phyloP scores from a whole-genome alignment of 257 asterid genomes.

The Solanum pennellii region DNA sequence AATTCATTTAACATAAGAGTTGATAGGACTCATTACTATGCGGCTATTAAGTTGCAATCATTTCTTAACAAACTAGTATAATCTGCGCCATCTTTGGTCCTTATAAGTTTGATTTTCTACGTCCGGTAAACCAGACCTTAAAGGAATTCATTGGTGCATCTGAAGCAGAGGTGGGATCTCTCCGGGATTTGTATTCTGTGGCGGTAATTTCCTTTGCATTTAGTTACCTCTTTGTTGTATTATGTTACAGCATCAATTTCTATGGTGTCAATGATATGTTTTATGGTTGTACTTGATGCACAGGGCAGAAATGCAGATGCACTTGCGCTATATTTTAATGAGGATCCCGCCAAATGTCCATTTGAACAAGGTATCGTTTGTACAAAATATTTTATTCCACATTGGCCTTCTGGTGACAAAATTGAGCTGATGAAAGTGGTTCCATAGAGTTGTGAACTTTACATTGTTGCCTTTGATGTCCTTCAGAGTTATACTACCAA shows the following conservation, averaged over 20 bases:
- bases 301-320: conserved; percentile 96
- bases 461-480: not conserved
- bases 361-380: conserved; percentile 74
- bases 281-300: conserved; percentile 8
- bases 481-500: not conserved
- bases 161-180: conserved; percentile 73
- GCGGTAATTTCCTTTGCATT: conserved; percentile 43
- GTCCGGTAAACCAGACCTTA: conserved; percentile 52
- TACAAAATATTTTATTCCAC: not conserved
- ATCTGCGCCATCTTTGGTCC: not conserved
- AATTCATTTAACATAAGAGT: not conserved
- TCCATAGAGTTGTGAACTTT: not conserved
- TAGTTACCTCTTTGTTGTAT: not conserved
- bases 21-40: not conserved
- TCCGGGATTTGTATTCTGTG: conserved; percentile 58
- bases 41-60: not conserved
- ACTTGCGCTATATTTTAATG: conserved; percentile 73
- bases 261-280: not conserved
- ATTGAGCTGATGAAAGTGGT: not conserved
- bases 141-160: conserved; percentile 63
- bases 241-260: not conserved
- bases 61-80: not conserved
- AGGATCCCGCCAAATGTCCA: conserved; percentile 77
- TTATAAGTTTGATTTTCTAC: not conserved
- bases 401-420: not conserved